Conservation (phyloP, 805 yeast genomes). For the Candida schatavii region DNA sequence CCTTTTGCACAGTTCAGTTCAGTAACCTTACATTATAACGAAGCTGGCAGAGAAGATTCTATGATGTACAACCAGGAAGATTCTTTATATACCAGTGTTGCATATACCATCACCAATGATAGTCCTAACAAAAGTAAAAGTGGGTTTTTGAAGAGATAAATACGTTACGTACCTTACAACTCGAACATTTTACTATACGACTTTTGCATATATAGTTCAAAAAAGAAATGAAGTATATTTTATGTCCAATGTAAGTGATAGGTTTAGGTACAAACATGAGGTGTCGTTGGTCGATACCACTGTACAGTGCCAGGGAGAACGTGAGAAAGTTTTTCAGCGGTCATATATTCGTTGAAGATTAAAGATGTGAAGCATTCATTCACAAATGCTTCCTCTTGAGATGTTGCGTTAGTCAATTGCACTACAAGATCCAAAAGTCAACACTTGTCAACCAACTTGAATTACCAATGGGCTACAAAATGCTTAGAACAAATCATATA, state of each 20-base stretch:
- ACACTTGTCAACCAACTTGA: no score
- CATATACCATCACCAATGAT: slow-evolving; percentile 48
- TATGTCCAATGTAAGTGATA: no score
- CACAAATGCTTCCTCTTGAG: slow-evolving; percentile 17
- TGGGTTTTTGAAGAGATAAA: slow-evolving; percentile 27
- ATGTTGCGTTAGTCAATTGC: slow-evolving; percentile 6
- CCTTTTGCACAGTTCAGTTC: slow-evolving; percentile 87
- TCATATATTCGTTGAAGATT: slow-evolving; percentile 15
- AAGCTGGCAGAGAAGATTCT: slow-evolving; percentile 40
- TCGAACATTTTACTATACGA: background rate
- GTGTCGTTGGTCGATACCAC: no score
- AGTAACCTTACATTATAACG: slow-evolving; percentile 78
- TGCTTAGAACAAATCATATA: no score
- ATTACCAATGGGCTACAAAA: no score
- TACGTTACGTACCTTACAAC: no score
- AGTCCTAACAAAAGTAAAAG: slow-evolving; percentile 25
- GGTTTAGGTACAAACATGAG: no score
- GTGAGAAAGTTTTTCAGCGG: slow-evolving; percentile 31
- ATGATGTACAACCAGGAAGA: slow-evolving; percentile 45
- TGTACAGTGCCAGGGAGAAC: slow-evolving; percentile 42
- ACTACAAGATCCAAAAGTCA: slow-evolving; percentile 19
- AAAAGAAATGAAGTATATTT: background rate
- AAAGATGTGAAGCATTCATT: slow-evolving; percentile 13
- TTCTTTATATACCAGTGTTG: slow-evolving; percentile 49
- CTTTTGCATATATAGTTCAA: background rate